A percentile compares a stretch with the other conserved stretches of the same genome.
These are phyloP conservation scores for Mycena indigotica DNA, from an alignment of 768 basidiomycete genomes.

Conservation along the genomic window DNA sequence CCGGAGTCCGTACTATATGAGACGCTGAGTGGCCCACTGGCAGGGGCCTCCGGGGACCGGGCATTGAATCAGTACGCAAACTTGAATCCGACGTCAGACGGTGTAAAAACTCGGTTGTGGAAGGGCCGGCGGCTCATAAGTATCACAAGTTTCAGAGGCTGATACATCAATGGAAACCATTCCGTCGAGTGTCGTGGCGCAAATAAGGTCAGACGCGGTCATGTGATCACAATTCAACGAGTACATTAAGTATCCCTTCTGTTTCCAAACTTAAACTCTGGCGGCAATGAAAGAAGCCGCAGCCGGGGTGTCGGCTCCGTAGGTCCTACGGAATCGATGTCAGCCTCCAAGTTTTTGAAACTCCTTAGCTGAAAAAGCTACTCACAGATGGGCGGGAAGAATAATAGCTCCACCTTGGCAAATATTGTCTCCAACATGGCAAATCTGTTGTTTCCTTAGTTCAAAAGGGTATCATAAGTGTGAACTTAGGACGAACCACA, in stretches of 20 bases:
- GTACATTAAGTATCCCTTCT: neutral
- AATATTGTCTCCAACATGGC: conserved; percentile 35
- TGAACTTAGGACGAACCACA: too few relatives aligned
- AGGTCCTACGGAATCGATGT: conserved; percentile 6
- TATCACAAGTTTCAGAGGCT: neutral
- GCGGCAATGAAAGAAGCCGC: conserved; percentile 10
- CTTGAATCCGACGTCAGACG: neutral
- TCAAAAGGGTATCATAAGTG: too few relatives aligned
- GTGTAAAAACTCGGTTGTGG: too few relatives aligned
- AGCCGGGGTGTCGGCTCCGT: conserved; percentile 2
- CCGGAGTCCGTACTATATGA: too few relatives aligned
- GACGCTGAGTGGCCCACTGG: too few relatives aligned
- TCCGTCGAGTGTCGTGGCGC: too few relatives aligned
- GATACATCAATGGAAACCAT: neutral
- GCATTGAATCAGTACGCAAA: too few relatives aligned
- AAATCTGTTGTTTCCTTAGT: too few relatives aligned
- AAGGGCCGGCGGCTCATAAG: too few relatives aligned
- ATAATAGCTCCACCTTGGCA: conserved; percentile 30
- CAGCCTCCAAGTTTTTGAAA: too few relatives aligned
- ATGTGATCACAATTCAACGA: neutral
- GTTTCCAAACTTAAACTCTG: neutral
- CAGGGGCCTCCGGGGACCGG: too few relatives aligned
- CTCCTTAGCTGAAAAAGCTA: neutral
- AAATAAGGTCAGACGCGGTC: too few relatives aligned
- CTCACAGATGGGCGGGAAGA: conserved; percentile 27